A percentile compares a stretch with the other conserved stretches of the same genome.
Evolutionary conservation across 441 rosid genomes (phyloP).

Genomic region (Syzygium syzygioides): DNA sequence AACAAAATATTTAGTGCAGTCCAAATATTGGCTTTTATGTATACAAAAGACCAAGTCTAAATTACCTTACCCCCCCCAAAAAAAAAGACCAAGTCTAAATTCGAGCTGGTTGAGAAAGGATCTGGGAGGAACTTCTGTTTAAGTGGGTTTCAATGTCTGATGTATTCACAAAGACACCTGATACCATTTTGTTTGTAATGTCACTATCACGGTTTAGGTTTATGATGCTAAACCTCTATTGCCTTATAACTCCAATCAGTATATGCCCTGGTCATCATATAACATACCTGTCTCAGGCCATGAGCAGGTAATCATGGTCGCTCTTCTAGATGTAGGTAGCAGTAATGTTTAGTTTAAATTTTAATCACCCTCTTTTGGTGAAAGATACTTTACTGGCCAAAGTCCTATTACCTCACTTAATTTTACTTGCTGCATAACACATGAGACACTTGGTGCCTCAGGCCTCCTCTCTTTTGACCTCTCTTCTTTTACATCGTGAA

Average conservation of each 20-base stretch:
- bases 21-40: not conserved
- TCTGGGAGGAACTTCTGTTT: not conserved
- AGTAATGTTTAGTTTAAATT: not conserved
- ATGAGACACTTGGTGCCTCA: not conserved
- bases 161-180: not conserved
- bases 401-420: too few relatives aligned
- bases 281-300: not conserved
- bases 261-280: not conserved
- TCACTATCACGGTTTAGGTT: not conserved
- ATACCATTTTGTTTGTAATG: not conserved
- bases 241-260: not conserved
- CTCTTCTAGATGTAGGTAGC: not conserved
- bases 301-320: not conserved
- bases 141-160: not conserved
- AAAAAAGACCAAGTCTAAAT: not conserved
- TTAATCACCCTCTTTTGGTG: not conserved
- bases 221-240: not conserved
- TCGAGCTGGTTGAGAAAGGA: not conserved
- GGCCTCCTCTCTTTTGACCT: not conserved
- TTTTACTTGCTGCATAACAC: not conserved
- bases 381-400: not conserved
- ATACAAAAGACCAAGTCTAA: not conserved
- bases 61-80: too few relatives aligned
- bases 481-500: not conserved
- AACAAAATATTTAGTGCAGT: not conserved